phyloP scores from a whole-genome alignment of 1,139 yeast species.

The Trichomonascaceae sp. region DNA sequence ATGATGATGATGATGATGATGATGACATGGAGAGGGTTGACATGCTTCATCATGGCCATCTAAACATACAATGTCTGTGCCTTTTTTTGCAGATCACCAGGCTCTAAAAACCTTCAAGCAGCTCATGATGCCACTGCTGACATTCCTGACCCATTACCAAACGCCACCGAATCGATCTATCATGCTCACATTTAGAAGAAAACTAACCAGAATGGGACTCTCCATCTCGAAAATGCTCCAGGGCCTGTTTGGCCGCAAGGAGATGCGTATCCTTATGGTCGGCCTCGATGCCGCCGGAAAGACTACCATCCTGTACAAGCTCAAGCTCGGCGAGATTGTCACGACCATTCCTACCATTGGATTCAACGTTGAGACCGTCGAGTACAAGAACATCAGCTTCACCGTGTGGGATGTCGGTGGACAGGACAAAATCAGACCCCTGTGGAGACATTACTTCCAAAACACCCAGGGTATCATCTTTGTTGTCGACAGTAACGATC shows the following conservation, averaged over 20 bases:
- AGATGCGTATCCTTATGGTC: constrained; percentile 87
- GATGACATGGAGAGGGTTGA: no score
- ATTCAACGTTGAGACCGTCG: constrained; percentile 89
- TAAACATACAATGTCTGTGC: no score
- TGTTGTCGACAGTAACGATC: constrained; percentile 86
- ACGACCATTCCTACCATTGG: constrained; percentile 92
- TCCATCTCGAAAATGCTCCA: constrained; percentile 77
- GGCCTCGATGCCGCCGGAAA: constrained; percentile 91
- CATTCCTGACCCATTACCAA: no score
- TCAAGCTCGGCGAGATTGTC: constrained; percentile 82
- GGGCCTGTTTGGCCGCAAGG: constrained; percentile 50
- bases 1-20: no score
- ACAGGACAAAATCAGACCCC: constrained; percentile 89
- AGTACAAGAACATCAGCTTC: constrained; percentile 86
- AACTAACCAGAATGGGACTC: constrained; percentile 50
- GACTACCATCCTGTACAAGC: constrained; percentile 79
- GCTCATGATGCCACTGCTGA: no score
- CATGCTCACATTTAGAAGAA: no score
- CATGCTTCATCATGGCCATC: no score
- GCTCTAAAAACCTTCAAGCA: no score
- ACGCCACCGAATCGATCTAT: no score
- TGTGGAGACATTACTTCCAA: constrained; percentile 93
- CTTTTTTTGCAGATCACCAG: no score
- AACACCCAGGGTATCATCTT: constrained; percentile 90
- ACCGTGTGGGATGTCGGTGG: constrained; percentile 98